phyloP scores from a whole-genome alignment of 805 yeast species.

The Candida taoyuanica region DNA sequence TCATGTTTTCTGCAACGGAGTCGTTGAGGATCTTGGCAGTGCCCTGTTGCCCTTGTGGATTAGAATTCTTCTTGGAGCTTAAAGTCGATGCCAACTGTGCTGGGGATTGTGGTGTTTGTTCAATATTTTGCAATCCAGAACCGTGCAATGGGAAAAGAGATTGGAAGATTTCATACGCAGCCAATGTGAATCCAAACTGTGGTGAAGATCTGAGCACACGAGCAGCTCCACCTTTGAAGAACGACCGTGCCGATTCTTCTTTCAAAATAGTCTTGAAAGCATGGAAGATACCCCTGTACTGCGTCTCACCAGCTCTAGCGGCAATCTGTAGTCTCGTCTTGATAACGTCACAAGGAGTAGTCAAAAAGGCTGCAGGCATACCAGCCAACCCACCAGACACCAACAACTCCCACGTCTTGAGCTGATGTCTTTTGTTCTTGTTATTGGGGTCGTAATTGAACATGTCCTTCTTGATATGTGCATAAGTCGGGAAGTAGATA shows the following conservation, averaged over 20 bases:
- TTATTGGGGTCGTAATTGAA: slow-evolving; percentile 77
- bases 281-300: slow-evolving; percentile 71
- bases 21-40: slow-evolving; percentile 20
- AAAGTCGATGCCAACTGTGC: slow-evolving; percentile 12
- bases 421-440: slow-evolving; percentile 49
- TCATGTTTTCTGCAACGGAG: slow-evolving; percentile 13
- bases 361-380: slow-evolving; percentile 94
- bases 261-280: slow-evolving; percentile 68
- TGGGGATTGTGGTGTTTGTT: slow-evolving; percentile 19
- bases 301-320: slow-evolving; percentile 68
- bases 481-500: slow-evolving; percentile 94
- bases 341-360: slow-evolving; percentile 96
- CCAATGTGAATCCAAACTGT: slow-evolving; percentile 95
- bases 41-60: slow-evolving; percentile 5
- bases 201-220: slow-evolving; percentile 94
- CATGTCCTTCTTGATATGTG: slow-evolving; percentile 78
- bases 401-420: slow-evolving; percentile 80
- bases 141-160: slow-evolving; percentile 59
- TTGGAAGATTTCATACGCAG: slow-evolving; percentile 93
- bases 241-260: slow-evolving; percentile 83
- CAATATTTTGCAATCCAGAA: slow-evolving; percentile 23
- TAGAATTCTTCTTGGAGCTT: slow-evolving; percentile 2
- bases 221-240: slow-evolving; percentile 96
- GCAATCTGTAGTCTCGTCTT: slow-evolving; percentile 92
- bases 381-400: slow-evolving; percentile 93